A percentile compares a stretch with the other conserved stretches of the same genome.
Conservation (phyloP, 2,329 filamentous ascomycete species). For the Diaporthe citriasiana region DNA sequence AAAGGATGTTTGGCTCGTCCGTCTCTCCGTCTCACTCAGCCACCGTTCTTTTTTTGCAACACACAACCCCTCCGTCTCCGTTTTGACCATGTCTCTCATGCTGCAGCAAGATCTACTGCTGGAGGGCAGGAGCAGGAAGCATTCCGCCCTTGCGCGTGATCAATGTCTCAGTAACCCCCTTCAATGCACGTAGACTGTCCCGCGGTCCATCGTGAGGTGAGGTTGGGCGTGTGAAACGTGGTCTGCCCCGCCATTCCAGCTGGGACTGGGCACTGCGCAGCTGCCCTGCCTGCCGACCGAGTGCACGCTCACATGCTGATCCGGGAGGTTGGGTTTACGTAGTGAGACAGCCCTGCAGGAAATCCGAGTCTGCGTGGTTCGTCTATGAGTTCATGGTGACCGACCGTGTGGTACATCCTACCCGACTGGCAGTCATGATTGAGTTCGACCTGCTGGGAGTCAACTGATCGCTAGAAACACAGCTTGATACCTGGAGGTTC, state of each 20-base stretch:
- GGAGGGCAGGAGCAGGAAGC: slow-evolving; percentile 9
- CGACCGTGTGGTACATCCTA: no score
- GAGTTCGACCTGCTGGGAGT: background rate
- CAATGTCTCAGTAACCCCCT: slow-evolving; percentile 28
- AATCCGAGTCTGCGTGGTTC: slow-evolving; percentile 11
- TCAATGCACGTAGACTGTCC: background rate
- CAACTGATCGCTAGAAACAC: background rate
- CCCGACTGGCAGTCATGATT: slow-evolving; percentile 1
- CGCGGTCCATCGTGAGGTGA: slow-evolving; percentile 9
- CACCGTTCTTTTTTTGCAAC: background rate
- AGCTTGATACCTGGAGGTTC: slow-evolving; percentile 7
- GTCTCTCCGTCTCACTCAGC: background rate
- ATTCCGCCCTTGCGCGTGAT: slow-evolving; percentile 25
- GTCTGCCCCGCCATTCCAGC: slow-evolving; percentile 30
- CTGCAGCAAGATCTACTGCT: background rate
- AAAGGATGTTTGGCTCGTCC: background rate
- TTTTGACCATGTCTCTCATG: background rate
- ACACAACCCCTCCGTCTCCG: background rate
- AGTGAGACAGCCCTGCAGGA: slow-evolving; percentile 31
- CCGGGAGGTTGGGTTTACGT: slow-evolving; percentile 20
- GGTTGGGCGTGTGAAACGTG: slow-evolving; percentile 31
- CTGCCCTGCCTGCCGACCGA: background rate
- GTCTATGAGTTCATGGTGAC: no score
- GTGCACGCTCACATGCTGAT: background rate
- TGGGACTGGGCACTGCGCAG: background rate